Conservation (phyloP, 768 basidiomycete genomes). For the Omphalotus guepiniiformis region DNA sequence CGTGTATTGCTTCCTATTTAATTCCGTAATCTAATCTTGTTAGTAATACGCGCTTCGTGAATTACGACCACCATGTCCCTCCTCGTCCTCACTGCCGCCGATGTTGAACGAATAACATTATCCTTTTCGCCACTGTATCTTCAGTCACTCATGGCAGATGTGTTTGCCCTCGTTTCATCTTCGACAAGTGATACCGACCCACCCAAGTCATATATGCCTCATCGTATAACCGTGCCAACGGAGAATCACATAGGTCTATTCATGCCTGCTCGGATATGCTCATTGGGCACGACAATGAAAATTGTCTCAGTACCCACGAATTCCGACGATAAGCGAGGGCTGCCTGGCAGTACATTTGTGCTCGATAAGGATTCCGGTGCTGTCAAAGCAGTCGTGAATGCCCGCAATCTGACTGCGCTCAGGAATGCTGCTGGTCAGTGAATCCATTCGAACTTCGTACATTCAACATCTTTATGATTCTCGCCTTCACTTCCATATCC, state of each 20-base stretch:
- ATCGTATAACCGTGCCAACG: slow-evolving; percentile 52
- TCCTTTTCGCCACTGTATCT: slow-evolving; percentile 42
- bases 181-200: slow-evolving; percentile 10
- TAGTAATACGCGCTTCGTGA: no score
- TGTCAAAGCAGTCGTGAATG: slow-evolving; percentile 76
- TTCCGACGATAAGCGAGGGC: slow-evolving; percentile 41
- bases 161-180: slow-evolving; percentile 49
- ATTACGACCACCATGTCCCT: slow-evolving; percentile 35
- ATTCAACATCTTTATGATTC: background rate
- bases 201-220: slow-evolving; percentile 42
- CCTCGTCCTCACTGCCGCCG: slow-evolving; percentile 55
- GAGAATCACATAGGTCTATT: slow-evolving; percentile 61
- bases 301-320: slow-evolving; percentile 69
- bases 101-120: slow-evolving; percentile 49
- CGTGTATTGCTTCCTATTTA: no score
- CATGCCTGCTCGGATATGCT: slow-evolving; percentile 72
- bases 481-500: background rate
- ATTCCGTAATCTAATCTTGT: background rate
- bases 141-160: slow-evolving; percentile 52
- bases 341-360: slow-evolving; percentile 76
- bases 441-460: background rate
- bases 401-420: slow-evolving; percentile 70
- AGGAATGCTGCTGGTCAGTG: slow-evolving; percentile 73
- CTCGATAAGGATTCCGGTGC: slow-evolving; percentile 67
- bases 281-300: slow-evolving; percentile 65